Base-by-base conservation (phyloP, 2,329 filamentous ascomycete genomes). In the Scedosporium minutisporum region DNA sequence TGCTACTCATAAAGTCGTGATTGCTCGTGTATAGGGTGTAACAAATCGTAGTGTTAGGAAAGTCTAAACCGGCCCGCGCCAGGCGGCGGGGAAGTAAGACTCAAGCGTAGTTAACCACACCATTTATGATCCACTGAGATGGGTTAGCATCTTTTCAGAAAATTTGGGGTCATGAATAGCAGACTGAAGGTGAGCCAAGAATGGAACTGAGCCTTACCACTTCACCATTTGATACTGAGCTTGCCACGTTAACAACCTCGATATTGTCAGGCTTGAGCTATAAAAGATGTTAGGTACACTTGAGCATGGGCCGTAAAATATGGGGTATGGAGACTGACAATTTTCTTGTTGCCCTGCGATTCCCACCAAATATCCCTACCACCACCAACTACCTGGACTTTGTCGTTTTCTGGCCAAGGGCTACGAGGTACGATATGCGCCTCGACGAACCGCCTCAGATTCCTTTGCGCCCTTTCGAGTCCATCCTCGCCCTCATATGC, bases 171-270 rank as follows among this genome's bases (percentile, higher is more conserved):
- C n/a, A 51, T 23, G 46, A 7, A 51, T 3, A 51, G 14, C 4
- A 16, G n/a, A 23, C 46, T 27, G 4, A 6, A 16, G 60, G 29
- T 58, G 63, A 29, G 14, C 33, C 41, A 57, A 27, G n/a, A 4
- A 55, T 29, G 53, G 55, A 18, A 10, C 46, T 6, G 76, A 9
- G 10, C 10, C 80, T 70, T 71, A 82, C 80, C 67, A 97, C 82
- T 75, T 97, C 90, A 3, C 95, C 95, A 72, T 97, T 99, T 3
- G 85, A 83, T 18, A 96, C 93, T 64, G 85, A 83, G 67, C 87
- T 88, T 1, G 87, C 88, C 60, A 96, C 80, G 63, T 80, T 86
- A 51, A 87, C 83, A 14, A 97, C 89, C 72, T 93, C 86, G 53
- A 97, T 84, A 66, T 86, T 82, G 5, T 88, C 89, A 0, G 93